Evolutionary conservation across 768 basidiomycete genomes (phyloP).

Genomic region (Gymnopilus junonius): DNA sequence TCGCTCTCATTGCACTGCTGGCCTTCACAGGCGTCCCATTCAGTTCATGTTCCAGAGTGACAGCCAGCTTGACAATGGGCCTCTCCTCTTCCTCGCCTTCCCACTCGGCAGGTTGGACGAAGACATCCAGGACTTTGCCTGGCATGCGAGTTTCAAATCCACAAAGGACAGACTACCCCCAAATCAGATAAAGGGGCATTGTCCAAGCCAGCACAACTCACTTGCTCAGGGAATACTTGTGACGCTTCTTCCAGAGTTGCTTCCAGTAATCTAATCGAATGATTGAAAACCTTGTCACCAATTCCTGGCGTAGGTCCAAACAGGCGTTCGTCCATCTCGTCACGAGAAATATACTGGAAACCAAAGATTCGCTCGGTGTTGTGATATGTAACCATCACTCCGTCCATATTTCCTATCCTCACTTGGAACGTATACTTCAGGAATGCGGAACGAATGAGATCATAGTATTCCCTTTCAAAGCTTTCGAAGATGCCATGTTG

Average conservation of each 20-base stretch:
- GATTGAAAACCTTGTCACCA: conserved; percentile 79
- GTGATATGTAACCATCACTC: conserved; percentile 86
- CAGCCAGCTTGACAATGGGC: conserved; percentile 63
- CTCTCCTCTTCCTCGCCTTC: conserved; percentile 35
- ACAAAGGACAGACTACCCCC: conserved; percentile 55
- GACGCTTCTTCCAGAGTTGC: conserved; percentile 60
- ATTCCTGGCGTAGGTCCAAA: conserved; percentile 60
- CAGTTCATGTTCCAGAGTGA: conserved; percentile 39
- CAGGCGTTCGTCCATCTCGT: conserved; percentile 85
- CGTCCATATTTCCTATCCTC: conserved; percentile 97
- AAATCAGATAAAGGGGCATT: not conserved
- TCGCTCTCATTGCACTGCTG: conserved; percentile 22
- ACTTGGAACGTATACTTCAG: conserved; percentile 97
- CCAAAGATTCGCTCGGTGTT: conserved; percentile 89
- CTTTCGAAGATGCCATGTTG: conserved; percentile 70
- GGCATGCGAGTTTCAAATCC: conserved; percentile 61
- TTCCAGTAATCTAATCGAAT: conserved; percentile 76
- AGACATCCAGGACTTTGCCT: conserved; percentile 55
- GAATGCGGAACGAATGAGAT: conserved; percentile 92
- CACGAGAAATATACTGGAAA: conserved; percentile 89
- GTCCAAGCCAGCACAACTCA: conserved; percentile 31
- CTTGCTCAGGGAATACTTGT: conserved; percentile 67
- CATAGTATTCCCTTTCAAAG: conserved; percentile 94
- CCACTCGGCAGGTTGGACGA: conserved; percentile 66
- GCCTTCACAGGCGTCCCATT: conserved; percentile 21